Base-by-base conservation (phyloP, 345 rosid species). In the Mangifera indica region DNA sequence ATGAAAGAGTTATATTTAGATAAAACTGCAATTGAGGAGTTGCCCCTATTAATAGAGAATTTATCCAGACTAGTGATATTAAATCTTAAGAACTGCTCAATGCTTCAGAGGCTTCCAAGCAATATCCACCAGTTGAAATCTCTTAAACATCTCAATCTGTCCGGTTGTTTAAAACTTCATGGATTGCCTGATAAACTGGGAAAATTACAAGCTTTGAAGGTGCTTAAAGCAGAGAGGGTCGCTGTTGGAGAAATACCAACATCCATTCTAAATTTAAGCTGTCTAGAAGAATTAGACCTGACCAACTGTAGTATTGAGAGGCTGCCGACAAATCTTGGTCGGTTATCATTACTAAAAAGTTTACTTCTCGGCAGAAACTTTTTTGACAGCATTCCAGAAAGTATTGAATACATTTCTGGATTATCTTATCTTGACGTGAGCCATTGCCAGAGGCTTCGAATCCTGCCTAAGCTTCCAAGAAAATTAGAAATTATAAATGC, bases 381-480 rank as follows among this genome's bases (percentile, higher is more conserved):
- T 54, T 79, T 85, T 21, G 37, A 59, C 10, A 32, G 51, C 69
- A 45, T 83, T 61, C 80, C 88, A 0, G 25, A 15, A n/a, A 77
- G 77, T 48, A 57, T 85, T 57, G 72, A 25, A 59, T 65, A 69
- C 18, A 84, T 80, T 37, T 52, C 74, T 57, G 21, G 63, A 11
- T 76, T 81, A 24, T 46, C 1, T 12, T 55, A 17, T 34, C 77
- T 81, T 17, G 0, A 44, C 10, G 24, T 84, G 18, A 53, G 46
- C 61, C 60, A 63, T 21, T 84, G 84, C 55, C 69, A 25, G 74
- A 60, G 66, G 67, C 85, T 84, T 53, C 72, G 58, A 66, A 72
- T 77, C 20, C 22, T 84, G 65, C 80, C 77, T 1, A 82, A 78
- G 52, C 81, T 77, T 70, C 85, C 80, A 53, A 54, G 24, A 11